Evolutionary conservation across 2,329 filamentous ascomycete species (phyloP).

Genomic region (Emmonsiellopsis sp.): DNA sequence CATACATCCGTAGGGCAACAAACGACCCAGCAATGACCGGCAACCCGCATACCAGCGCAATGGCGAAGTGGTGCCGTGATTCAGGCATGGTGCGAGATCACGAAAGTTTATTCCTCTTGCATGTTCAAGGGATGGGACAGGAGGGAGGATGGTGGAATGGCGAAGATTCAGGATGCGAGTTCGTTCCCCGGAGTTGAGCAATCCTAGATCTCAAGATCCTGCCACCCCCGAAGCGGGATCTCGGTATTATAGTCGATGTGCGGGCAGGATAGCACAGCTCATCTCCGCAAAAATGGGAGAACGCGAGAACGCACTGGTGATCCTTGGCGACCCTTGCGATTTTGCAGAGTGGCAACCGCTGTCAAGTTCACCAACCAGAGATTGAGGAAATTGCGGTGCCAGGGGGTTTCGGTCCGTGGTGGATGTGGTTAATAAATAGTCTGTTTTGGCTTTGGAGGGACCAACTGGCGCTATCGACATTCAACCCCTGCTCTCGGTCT

Average conservation of each 20-base stretch:
- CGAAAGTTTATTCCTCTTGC: neutral
- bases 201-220: neutral
- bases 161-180: neutral
- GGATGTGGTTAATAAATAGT: neutral
- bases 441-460: neutral
- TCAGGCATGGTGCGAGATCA: neutral
- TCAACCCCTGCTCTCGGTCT: neutral
- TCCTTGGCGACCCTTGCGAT: neutral
- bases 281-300: neutral
- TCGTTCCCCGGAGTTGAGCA: neutral
- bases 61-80: constrained; percentile 1
- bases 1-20: neutral
- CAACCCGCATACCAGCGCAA: neutral
- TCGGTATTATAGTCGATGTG: neutral
- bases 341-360: neutral
- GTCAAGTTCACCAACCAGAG: neutral
- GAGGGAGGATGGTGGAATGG: neutral
- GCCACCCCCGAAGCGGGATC: neutral
- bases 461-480: neutral
- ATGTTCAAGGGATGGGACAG: neutral
- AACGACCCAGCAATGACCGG: neutral
- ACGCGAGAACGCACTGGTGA: neutral
- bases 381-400: neutral
- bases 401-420: neutral
- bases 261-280: neutral